Evolutionary conservation across 2,329 filamentous ascomycete species (phyloP), one percentile per base, ranked within the genome.

Genomic region (Colletotrichum melonis): DNA sequence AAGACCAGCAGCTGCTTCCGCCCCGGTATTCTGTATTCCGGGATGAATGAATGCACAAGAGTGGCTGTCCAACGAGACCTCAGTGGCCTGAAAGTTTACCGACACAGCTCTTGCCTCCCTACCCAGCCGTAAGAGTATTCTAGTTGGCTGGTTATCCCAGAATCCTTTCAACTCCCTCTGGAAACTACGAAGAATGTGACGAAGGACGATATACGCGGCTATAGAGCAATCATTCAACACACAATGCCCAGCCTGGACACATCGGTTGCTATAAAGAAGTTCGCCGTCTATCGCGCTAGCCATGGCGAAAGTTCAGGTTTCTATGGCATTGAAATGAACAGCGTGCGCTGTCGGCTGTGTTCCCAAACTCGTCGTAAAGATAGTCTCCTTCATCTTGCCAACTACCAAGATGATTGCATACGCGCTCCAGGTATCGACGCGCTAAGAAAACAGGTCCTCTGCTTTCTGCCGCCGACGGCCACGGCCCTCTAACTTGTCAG

Each of bases 381-480:
- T 8, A 2, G 16, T 2, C 12, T 12, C n/a, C 4, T 1, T n/a
- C 12, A 6, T 38, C 16, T 9, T 24, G 30, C 19, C 7, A 35
- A 42, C 38, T 7, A 16, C 46, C 12, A 35, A 12, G 8, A 38
- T 38, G 14, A 38, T 55, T 35, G 28, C n/a, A 12, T 8, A 28
- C 19, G 19, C 28, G 14, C 26, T 24, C 22, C n/a, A 26, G 7
- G 6, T 8, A 1, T 35, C 26, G 30, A 54, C 26, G 12, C 49
- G 26, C 69, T 81, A 95, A 74, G 88, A 86, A 79, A 95, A 95
- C 75, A 93, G 85, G 82, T 95, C 93, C 77, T 94, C 92, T 0
- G 93, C 93, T 78, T 86, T 91, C 77, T 92, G 90, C 75, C 93
- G 88, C 74, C 86, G 87, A 72, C 87, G 86, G 16, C 88, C 86